These are phyloP conservation scores for Alisma plantagoaquatica DNA, from an alignment of 106 monocot genomes.

Conservation along the genomic window DNA sequence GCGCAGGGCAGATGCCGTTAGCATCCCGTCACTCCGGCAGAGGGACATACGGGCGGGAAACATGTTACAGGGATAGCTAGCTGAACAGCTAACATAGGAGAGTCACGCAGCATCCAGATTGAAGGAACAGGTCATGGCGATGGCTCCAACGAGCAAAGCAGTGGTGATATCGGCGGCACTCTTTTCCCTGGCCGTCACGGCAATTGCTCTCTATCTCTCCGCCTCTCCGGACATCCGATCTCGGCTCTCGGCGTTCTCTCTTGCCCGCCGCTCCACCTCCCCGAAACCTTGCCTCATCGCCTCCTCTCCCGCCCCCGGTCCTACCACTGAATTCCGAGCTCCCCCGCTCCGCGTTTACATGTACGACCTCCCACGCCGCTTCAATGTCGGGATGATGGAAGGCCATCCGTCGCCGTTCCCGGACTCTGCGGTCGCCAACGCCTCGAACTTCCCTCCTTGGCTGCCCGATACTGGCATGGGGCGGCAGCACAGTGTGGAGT, in stretches of 20 bases:
- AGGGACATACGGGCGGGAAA: too few species aligned
- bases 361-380: slow-evolving; percentile 85
- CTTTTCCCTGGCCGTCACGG: too few species aligned
- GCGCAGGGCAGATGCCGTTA: too few species aligned
- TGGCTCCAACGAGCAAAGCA: slow-evolving; percentile 3
- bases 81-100: too few species aligned
- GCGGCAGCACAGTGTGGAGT: slow-evolving; percentile 97
- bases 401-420: background rate
- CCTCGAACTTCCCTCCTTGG: slow-evolving; percentile 59
- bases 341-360: slow-evolving; percentile 68
- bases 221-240: slow-evolving; percentile 32
- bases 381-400: slow-evolving; percentile 75
- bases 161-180: too few species aligned
- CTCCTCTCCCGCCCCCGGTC: slow-evolving; percentile 8
- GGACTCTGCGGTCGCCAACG: slow-evolving; percentile 4
- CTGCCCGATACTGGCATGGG: slow-evolving; percentile 46
- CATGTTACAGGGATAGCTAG: too few species aligned
- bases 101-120: too few species aligned
- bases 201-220: slow-evolving; percentile 24
- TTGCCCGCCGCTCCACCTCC: too few species aligned
- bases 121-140: slow-evolving; percentile 6
- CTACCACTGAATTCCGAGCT: too few species aligned
- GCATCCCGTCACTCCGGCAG: too few species aligned
- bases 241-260: slow-evolving; percentile 17
- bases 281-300: slow-evolving; percentile 10